Conservation (phyloP, 495 filamentous ascomycete genomes). For the Annulohypoxylon nitens region DNA sequence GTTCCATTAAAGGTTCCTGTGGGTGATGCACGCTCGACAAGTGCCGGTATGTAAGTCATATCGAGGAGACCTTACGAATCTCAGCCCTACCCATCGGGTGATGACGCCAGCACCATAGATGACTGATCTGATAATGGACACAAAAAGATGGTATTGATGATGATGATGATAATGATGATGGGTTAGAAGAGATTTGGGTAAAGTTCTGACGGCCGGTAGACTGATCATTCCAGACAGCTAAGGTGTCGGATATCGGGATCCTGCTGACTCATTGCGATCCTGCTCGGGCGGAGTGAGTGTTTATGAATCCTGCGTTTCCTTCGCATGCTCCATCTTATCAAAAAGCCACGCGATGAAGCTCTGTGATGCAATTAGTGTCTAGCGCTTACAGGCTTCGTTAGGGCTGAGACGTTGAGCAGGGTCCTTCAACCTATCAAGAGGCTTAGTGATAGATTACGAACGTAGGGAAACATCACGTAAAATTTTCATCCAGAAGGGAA, state of each 20-base stretch:
- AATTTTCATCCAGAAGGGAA: slow-evolving; percentile 1
- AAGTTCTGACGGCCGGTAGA: slow-evolving; percentile 23
- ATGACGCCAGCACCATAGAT: slow-evolving; percentile 7
- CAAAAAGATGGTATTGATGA: neutral
- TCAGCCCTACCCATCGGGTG: slow-evolving; percentile 10
- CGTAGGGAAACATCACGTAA: neutral
- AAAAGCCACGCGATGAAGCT: neutral
- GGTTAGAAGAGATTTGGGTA: slow-evolving; percentile 20
- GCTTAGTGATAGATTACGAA: slow-evolving; percentile 3
- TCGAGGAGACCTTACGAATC: slow-evolving; percentile 14
- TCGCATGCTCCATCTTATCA: slow-evolving; percentile 1
- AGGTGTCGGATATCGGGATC: slow-evolving; percentile 15
- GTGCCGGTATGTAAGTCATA: slow-evolving; percentile 30
- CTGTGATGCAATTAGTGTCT: slow-evolving; percentile 26
- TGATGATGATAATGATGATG: slow-evolving; percentile 7
- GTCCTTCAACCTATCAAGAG: slow-evolving; percentile 17
- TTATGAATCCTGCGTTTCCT: slow-evolving; percentile 14
- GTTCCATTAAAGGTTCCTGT: slow-evolving; percentile 32
- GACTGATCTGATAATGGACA: neutral
- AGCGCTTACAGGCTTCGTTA: slow-evolving; percentile 26
- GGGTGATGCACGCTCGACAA: slow-evolving; percentile 39
- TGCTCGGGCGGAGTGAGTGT: slow-evolving; percentile 5
- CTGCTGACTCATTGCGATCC: slow-evolving; percentile 16
- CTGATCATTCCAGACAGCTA: slow-evolving; percentile 3
- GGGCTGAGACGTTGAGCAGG: slow-evolving; percentile 23